Conservation (phyloP, 345 rosid species). For the Lumnitzera racemosa region DNA sequence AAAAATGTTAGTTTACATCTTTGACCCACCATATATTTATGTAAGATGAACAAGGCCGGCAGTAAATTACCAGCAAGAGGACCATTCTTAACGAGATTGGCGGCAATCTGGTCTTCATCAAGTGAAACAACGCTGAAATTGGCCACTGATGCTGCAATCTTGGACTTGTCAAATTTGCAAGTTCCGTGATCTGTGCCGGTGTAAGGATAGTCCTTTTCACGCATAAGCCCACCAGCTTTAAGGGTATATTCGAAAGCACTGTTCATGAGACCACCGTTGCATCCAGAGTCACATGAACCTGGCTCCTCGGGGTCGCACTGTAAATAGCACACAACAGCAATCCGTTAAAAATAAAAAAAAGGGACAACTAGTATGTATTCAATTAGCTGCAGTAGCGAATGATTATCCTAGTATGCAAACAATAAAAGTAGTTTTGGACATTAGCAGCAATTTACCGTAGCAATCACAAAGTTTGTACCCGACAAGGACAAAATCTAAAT, state of each 20-base stretch:
- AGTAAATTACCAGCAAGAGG: constrained; percentile 71
- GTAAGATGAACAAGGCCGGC: not conserved
- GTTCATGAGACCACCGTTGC: constrained; percentile 91
- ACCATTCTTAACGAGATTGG: constrained; percentile 84
- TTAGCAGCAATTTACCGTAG: too few relatives aligned
- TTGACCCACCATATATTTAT: not conserved
- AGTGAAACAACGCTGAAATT: constrained; percentile 83
- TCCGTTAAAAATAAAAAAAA: not conserved
- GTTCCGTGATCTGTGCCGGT: constrained; percentile 54
- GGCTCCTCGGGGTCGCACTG: constrained; percentile 90
- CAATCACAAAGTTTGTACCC: too few relatives aligned
- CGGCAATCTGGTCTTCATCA: constrained; percentile 88
- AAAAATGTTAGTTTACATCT: not conserved
- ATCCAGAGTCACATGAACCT: constrained; percentile 80
- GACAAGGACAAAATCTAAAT: too few relatives aligned
- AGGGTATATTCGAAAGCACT: constrained; percentile 83
- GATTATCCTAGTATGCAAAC: too few relatives aligned
- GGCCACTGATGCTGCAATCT: constrained; percentile 72
- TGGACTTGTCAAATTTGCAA: constrained; percentile 78
- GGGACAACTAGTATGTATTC: too few relatives aligned
- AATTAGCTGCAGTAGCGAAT: too few relatives aligned
- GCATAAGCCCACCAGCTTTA: constrained; percentile 87
- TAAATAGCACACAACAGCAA: constrained; percentile 4
- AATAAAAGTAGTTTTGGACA: too few relatives aligned
- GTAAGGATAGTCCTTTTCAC: constrained; percentile 85